Conservation (phyloP, 495 filamentous ascomycete genomes). For the Neurospora sp. region DNA sequence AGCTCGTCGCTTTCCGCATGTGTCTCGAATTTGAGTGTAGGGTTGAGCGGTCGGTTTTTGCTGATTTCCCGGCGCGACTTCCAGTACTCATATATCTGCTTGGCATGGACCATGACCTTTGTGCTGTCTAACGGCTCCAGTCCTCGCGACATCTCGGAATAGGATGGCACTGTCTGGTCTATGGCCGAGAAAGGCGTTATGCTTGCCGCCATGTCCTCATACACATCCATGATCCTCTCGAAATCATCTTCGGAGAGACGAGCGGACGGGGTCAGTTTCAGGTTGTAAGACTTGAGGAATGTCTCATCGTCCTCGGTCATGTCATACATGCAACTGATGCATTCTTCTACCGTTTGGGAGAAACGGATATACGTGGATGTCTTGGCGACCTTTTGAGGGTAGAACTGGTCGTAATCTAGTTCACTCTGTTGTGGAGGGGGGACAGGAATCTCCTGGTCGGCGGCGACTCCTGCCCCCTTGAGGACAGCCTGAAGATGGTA, state of each 20-base stretch:
- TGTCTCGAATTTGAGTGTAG: constrained; percentile 83
- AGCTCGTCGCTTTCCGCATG: constrained; percentile 87
- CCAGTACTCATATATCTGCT: constrained; percentile 88
- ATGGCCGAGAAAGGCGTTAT: constrained; percentile 83
- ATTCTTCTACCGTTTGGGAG: constrained; percentile 95
- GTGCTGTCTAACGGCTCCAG: constrained; percentile 63
- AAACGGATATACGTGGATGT: constrained; percentile 94
- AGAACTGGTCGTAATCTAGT: constrained; percentile 78
- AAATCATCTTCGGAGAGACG: constrained; percentile 83
- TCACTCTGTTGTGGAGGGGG: constrained; percentile 68
- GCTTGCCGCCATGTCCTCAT: constrained; percentile 71
- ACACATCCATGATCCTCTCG: constrained; percentile 88
- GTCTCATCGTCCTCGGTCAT: constrained; percentile 83
- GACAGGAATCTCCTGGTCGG: constrained; percentile 74
- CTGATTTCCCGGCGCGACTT: constrained; percentile 54
- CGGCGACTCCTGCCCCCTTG: constrained; percentile 59
- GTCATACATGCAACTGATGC: constrained; percentile 70
- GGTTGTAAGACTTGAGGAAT: constrained; percentile 76
- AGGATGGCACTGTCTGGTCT: constrained; percentile 72
- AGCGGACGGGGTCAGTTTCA: constrained; percentile 50
- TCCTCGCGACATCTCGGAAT: constrained; percentile 67
- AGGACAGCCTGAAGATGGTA: constrained; percentile 95
- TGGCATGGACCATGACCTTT: constrained; percentile 60
- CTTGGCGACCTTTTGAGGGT: constrained; percentile 66
- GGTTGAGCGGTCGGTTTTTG: constrained; percentile 59